phyloP scores from a whole-genome alignment of 495 filamentous ascomycete genomes.

The Penicillium atrosanguineum region DNA sequence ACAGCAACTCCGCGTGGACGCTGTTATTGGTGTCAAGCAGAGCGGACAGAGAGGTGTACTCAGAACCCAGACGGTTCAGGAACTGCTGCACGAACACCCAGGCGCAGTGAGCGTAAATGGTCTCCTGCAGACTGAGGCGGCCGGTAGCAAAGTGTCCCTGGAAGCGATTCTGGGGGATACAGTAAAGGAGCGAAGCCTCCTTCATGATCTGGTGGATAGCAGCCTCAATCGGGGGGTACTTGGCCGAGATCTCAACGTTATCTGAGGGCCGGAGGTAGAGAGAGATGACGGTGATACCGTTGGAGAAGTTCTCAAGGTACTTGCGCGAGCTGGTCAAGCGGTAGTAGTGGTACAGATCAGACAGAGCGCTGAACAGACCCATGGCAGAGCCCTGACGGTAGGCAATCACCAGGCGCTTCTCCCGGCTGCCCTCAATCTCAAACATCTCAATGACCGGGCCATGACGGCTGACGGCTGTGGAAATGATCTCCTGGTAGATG shows the following conservation, averaged over 20 bases:
- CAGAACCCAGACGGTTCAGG: constrained; percentile 88
- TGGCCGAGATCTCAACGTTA: constrained; percentile 46
- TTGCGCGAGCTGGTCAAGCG: constrained; percentile 94
- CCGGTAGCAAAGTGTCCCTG: constrained; percentile 87
- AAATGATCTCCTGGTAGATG: constrained; percentile 90
- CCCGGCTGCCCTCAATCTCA: constrained; percentile 84
- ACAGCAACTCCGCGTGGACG: constrained; percentile 83
- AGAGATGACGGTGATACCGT: constrained; percentile 94
- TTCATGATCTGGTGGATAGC: constrained; percentile 99
- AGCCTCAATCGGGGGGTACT: constrained; percentile 78
- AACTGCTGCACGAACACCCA: constrained; percentile 98
- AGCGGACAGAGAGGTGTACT: constrained; percentile 84
- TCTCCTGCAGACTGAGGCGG: constrained; percentile 88
- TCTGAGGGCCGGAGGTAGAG: constrained; percentile 78
- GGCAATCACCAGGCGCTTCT: constrained; percentile 91
- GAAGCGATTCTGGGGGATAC: constrained; percentile 94
- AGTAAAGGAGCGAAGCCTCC: constrained; percentile 95
- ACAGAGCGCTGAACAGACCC: constrained; percentile 91
- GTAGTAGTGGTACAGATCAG: constrained; percentile 98
- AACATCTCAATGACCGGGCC: constrained; percentile 98
- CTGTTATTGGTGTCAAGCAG: constrained; percentile 78
- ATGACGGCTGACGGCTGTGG: constrained; percentile 73
- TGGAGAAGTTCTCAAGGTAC: constrained; percentile 98
- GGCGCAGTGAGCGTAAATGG: constrained; percentile 93
- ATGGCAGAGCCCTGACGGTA: constrained; percentile 90